Evolutionary conservation across 768 basidiomycete species (phyloP).

Genomic region (Imleria badia): DNA sequence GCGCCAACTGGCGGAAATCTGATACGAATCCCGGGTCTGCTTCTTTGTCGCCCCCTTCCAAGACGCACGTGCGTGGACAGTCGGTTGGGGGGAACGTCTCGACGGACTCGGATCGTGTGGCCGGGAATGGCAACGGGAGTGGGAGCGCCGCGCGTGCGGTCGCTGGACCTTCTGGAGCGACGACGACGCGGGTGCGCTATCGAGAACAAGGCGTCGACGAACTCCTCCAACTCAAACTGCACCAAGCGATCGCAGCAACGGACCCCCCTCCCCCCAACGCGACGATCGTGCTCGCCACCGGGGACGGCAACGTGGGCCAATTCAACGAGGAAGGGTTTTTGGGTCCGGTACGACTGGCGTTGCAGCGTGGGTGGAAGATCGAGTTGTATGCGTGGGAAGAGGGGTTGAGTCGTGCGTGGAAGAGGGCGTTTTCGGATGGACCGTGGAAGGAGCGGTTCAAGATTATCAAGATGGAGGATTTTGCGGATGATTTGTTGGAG

Average conservation of each 20-base stretch:
- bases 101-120: conserved; percentile 26
- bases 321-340: conserved; percentile 94
- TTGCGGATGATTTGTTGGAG: conserved; percentile 59
- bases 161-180: conserved; percentile 15
- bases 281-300: conserved; percentile 90
- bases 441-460: conserved; percentile 44
- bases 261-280: conserved; percentile 63
- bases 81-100: conserved; percentile 25
- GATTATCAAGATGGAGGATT: conserved; percentile 67
- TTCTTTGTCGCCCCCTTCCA: background rate
- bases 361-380: conserved; percentile 91
- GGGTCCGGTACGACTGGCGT: conserved; percentile 80
- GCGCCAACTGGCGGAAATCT: conserved; percentile 22
- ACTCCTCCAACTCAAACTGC: conserved; percentile 87
- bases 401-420: conserved; percentile 78
- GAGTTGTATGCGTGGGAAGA: conserved; percentile 93
- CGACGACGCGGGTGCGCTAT: conserved; percentile 52
- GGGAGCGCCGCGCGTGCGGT: conserved; percentile 11
- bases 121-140: background rate
- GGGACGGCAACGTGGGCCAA: conserved; percentile 89
- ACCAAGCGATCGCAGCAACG: conserved; percentile 75
- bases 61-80: conserved; percentile 16
- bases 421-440: conserved; percentile 63
- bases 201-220: conserved; percentile 96
- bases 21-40: conserved; percentile 6